Evolutionary conservation across 805 yeast genomes (phyloP), one percentile per base, ranked within the genome.

Genomic region (Myxozyma neotropica): DNA sequence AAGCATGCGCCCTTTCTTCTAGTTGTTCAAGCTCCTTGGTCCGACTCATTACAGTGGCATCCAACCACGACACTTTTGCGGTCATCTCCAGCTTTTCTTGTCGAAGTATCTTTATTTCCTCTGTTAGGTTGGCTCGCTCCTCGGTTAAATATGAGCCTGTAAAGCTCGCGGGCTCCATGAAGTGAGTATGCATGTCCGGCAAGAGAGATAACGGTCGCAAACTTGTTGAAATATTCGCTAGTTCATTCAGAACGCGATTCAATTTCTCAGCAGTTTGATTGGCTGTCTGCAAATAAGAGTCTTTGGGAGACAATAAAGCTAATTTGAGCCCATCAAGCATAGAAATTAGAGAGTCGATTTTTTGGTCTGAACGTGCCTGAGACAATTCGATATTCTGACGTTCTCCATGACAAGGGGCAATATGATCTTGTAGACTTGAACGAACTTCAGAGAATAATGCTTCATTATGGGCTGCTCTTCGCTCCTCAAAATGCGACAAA

Each of bases 11-110:
- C 17, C 76, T 71, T 3, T 63, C 53, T 35, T 71, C 71, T 8
- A 77, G 60, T 13, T 58, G 27, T 40, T 65, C 67, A 40, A 75
- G 66, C 27, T 75, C 71, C 17, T 63, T 63, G 13, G 68, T 67
- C 12, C 75, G 67, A 15, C 60, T 31, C 1, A 48, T 6, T 19
- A 75, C 67, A 2, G 67, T 68, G 2, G 71, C 57, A 21, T 70
- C 68, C 47, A 76, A 55, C 1, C 53, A 13, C 6, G 69, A 69
- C 8, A 70, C 17, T 26, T 62, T 65, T 1, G 67, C 44, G 15
- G 67, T 68, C 24, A 73, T 29, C 33, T 53, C 57, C 0, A 59
- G 24, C 48, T 69, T 70, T 17, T 67, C 38, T 8, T 52, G 60
- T 1, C 59, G 52, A 0, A 73, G 61, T 3, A 46, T 51, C 3